These are phyloP conservation scores for Haematococcus sp. DNA, from an alignment of 139 green algal genomes.

Conservation along the genomic window DNA sequence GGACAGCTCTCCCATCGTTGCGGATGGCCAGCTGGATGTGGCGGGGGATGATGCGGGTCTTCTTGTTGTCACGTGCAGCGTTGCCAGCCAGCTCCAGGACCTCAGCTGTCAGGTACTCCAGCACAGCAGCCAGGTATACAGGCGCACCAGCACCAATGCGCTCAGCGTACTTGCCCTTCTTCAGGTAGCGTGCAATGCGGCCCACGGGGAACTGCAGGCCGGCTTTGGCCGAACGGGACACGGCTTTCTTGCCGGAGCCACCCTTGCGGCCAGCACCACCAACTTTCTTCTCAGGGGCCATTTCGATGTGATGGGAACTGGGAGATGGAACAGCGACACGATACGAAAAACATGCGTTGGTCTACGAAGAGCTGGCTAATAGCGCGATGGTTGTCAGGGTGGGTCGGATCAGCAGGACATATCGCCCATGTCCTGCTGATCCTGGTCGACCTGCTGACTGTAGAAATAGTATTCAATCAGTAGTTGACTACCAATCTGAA, in stretches of 20 bases:
- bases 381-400: neutral
- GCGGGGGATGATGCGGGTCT: conserved; percentile 76
- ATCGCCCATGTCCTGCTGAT: neutral
- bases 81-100: conserved; percentile 83
- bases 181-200: conserved; percentile 79
- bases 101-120: conserved; percentile 51
- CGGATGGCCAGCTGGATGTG: conserved; percentile 90
- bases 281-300: conserved; percentile 5
- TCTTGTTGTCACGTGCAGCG: conserved; percentile 89
- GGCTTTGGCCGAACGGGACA: conserved; percentile 66
- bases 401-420: neutral
- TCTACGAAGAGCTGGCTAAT: too few species aligned
- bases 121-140: conserved; percentile 65
- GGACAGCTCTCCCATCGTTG: conserved; percentile 87
- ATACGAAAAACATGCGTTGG: too few species aligned
- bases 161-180: conserved; percentile 68
- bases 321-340: neutral
- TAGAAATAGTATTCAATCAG: neutral
- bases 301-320: neutral
- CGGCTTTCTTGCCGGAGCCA: conserved; percentile 55
- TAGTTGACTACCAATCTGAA: neutral
- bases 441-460: conserved; percentile 1
- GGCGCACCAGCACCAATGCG: conserved; percentile 61
- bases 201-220: conserved; percentile 86
- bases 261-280: conserved; percentile 18